Evolutionary conservation across 1,284 basidiomycete genomes (phyloP).

Genomic region (Golubevia sp.): DNA sequence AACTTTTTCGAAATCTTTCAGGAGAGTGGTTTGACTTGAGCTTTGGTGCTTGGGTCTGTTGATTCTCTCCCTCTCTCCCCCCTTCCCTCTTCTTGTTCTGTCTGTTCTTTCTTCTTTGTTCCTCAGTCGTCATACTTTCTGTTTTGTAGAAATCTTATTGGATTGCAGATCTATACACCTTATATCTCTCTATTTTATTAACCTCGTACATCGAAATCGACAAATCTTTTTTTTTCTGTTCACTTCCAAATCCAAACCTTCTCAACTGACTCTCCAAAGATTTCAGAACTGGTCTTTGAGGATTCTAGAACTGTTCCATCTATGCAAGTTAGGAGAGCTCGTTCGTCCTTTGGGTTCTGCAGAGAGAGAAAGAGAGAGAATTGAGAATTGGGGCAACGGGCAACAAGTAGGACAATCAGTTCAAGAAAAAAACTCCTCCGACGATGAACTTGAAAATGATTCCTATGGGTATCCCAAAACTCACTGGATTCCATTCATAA

Average conservation of each 20-base stretch:
- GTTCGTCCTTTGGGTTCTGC: background rate
- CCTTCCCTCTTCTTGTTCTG: background rate
- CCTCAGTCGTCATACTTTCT: background rate
- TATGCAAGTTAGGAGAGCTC: background rate
- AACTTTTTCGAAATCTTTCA: too few relatives aligned
- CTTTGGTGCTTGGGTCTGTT: too few relatives aligned
- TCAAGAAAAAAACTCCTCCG: too few relatives aligned
- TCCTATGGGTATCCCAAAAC: constrained; percentile 48
- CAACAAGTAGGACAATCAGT: too few relatives aligned
- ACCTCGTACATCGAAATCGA: background rate
- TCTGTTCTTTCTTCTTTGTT: background rate
- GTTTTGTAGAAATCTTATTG: background rate
- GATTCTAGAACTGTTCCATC: background rate
- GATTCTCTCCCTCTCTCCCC: too few relatives aligned
- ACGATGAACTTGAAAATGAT: too few relatives aligned
- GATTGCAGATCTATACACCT: background rate
- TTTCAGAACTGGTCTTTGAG: background rate
- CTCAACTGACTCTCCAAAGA: background rate
- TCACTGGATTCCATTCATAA: constrained; percentile 82
- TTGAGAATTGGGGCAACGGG: too few relatives aligned
- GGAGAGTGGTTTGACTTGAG: too few relatives aligned
- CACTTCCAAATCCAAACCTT: background rate
- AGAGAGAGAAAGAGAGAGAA: background rate
- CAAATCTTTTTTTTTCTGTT: background rate
- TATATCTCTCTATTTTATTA: background rate